Percentiles rank a stretch among this genome's conserved stretches.
These are phyloP conservation scores for Laburnicola sp. DNA, from an alignment of 2,329 filamentous ascomycete species.

Conservation along the genomic window DNA sequence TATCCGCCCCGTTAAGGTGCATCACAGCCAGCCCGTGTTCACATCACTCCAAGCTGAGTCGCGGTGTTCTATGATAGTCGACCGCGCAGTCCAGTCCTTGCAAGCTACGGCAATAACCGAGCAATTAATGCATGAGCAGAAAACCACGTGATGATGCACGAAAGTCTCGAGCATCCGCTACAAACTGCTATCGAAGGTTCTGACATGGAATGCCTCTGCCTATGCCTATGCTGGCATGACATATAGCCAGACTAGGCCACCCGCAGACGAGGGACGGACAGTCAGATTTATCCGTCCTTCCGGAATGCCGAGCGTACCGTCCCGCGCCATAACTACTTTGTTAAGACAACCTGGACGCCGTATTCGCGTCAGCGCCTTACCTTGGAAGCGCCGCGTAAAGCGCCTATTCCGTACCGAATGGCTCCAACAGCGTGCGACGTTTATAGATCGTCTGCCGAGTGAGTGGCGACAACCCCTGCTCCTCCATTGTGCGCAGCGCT, in stretches of 20 bases:
- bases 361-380: slow-evolving; percentile 19
- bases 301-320: slow-evolving; percentile 23
- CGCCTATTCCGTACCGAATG: too few relatives aligned
- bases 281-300: slow-evolving; percentile 17
- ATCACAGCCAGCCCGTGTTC: background rate
- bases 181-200: background rate
- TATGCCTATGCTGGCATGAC: background rate
- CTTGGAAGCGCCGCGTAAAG: slow-evolving; percentile 11
- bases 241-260: slow-evolving; percentile 12
- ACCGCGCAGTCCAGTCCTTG: slow-evolving; percentile 1
- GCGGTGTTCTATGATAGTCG: background rate
- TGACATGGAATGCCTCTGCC: background rate
- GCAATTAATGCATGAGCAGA: slow-evolving; percentile 2
- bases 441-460: background rate
- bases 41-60: background rate
- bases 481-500: background rate
- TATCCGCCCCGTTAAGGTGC: background rate
- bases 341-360: slow-evolving; percentile 8
- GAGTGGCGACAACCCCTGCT: too few relatives aligned
- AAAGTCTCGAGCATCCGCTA: background rate
- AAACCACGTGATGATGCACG: background rate
- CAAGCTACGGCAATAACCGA: slow-evolving; percentile 2
- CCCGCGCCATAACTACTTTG: slow-evolving; percentile 19
- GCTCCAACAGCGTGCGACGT: too few relatives aligned
- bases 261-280: slow-evolving; percentile 17